Percentiles rank a stretch among this genome's conserved stretches.
Conservation (phyloP, 2,329 filamentous ascomycete genomes). For the Tricladium varicosporioides region DNA sequence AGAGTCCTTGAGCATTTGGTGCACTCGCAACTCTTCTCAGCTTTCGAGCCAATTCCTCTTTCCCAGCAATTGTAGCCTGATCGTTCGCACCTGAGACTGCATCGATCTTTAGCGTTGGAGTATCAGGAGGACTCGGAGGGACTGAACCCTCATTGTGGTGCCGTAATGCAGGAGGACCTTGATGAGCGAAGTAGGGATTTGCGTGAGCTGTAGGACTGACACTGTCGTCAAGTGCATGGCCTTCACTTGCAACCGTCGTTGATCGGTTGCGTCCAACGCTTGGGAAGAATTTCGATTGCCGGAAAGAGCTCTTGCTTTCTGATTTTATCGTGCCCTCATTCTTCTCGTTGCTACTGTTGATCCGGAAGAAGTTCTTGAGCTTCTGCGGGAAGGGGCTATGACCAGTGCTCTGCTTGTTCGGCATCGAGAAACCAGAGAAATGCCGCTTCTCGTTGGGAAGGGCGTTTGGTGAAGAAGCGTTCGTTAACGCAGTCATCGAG, state of each 20-base stretch:
- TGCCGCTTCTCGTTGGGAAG: slow-evolving; percentile 33
- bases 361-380: slow-evolving; percentile 70
- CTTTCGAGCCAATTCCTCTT: slow-evolving; percentile 92
- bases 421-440: slow-evolving; percentile 33
- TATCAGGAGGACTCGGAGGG: slow-evolving; percentile 88
- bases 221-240: slow-evolving; percentile 82
- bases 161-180: slow-evolving; percentile 87
- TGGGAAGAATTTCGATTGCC: slow-evolving; percentile 86
- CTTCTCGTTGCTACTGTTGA: slow-evolving; percentile 50
- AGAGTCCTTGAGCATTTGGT: slow-evolving; percentile 93
- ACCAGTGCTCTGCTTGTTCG: slow-evolving; percentile 50
- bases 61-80: slow-evolving; percentile 71
- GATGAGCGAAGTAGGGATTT: slow-evolving; percentile 96
- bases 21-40: slow-evolving; percentile 92
- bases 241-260: slow-evolving; percentile 88
- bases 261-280: slow-evolving; percentile 85
- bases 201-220: slow-evolving; percentile 90
- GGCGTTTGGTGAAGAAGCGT: slow-evolving; percentile 26
- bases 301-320: slow-evolving; percentile 53
- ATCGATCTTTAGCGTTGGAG: slow-evolving; percentile 73
- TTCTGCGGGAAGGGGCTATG: slow-evolving; percentile 64
- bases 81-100: slow-evolving; percentile 63
- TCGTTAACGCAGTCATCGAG: slow-evolving; percentile 33
- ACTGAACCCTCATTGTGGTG: slow-evolving; percentile 95
- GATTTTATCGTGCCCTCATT: slow-evolving; percentile 35